Percentiles rank a stretch among this genome's conserved stretches.
phyloP scores from a whole-genome alignment of 2,329 filamentous ascomycete genomes.

The Aureobasidium sp. region DNA sequence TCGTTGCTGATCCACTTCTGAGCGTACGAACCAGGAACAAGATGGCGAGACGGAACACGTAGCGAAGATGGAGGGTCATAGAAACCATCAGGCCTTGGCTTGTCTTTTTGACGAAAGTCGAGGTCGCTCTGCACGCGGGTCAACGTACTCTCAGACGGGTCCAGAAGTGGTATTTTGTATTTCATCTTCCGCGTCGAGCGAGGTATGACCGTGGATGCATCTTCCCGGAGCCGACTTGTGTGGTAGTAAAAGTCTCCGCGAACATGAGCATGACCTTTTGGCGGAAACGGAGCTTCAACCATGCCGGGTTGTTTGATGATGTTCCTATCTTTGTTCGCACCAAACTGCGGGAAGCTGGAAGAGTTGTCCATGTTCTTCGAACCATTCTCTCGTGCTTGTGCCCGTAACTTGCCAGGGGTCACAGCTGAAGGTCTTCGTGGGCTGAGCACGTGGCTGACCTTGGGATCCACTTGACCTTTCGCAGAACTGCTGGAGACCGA shows the following conservation, averaged over 20 bases:
- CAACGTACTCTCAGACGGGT: slow-evolving; percentile 20
- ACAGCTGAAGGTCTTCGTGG: slow-evolving; percentile 30
- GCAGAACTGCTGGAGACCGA: slow-evolving; percentile 11
- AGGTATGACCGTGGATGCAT: not conserved
- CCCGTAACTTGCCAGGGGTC: slow-evolving; percentile 39
- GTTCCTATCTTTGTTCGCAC: slow-evolving; percentile 18
- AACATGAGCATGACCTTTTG: slow-evolving; percentile 55
- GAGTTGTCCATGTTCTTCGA: slow-evolving; percentile 16
- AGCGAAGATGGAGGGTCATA: slow-evolving; percentile 15
- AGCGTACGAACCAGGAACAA: slow-evolving; percentile 30
- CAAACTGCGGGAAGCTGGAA: slow-evolving; percentile 19
- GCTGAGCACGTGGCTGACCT: slow-evolving; percentile 10
- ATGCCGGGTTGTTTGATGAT: slow-evolving; percentile 56
- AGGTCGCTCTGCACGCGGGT: not conserved
- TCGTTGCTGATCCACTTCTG: not conserved
- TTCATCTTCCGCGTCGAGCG: slow-evolving; percentile 31
- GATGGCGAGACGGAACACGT: slow-evolving; percentile 21
- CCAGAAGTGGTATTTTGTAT: slow-evolving; percentile 22
- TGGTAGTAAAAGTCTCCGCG: slow-evolving; percentile 35
- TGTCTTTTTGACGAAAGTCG: slow-evolving; percentile 21
- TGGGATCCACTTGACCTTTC: slow-evolving; percentile 14
- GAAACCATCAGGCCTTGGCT: slow-evolving; percentile 12
- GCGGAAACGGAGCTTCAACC: slow-evolving; percentile 63
- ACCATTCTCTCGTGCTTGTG: slow-evolving; percentile 22
- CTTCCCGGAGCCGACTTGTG: not conserved